Evolutionary conservation across 1,284 basidiomycete genomes (phyloP).

Genomic region (Pulveroboletus sp.): DNA sequence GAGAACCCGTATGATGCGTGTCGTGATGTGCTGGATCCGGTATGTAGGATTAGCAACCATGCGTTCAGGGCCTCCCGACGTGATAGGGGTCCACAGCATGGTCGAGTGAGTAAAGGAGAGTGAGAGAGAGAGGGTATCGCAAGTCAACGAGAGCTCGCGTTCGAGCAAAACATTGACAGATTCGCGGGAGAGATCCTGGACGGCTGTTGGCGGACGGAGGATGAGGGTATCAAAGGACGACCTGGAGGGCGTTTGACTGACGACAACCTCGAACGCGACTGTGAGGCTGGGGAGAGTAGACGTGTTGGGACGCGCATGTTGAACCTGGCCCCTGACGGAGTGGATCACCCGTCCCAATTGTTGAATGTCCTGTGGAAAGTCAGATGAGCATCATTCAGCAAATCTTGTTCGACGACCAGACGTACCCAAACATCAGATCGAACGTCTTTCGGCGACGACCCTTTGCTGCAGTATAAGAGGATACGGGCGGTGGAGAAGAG

Average conservation of each 20-base stretch:
- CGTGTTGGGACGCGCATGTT: conserved; percentile 9
- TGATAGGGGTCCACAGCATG: conserved; percentile 16
- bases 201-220: conserved; percentile 10
- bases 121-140: conserved; percentile 18
- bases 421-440: conserved; percentile 21
- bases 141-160: conserved; percentile 17
- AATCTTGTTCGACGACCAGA: background rate
- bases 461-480: conserved; percentile 13
- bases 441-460: conserved; percentile 4
- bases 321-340: conserved; percentile 5
- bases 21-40: conserved; percentile 20
- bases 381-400: background rate
- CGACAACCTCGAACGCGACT: conserved; percentile 21
- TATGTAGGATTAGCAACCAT: conserved; percentile 12
- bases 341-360: conserved; percentile 14
- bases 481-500: conserved; percentile 22
- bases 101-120: conserved; percentile 26
- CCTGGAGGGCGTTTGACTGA: background rate
- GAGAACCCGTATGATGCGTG: conserved; percentile 21
- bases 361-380: conserved; percentile 15
- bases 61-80: background rate
- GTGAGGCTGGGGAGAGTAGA: conserved; percentile 20
- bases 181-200: conserved; percentile 1
- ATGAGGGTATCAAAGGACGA: conserved; percentile 11
- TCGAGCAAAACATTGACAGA: conserved; percentile 17